Conservation (phyloP, 129 eudicot genomes). For the Daucus carota region DH1_v3.0 NC_030384.2:42565501-42566000, state of each 20-base stretch:
- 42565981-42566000: too few relatives aligned
- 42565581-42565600: not conserved
- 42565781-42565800: constrained; percentile 75
- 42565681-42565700: constrained; percentile 40
- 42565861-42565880: not conserved
- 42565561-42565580: not conserved
- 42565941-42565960: constrained; percentile 47
- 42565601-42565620: not conserved
- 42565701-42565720: constrained; percentile 67
- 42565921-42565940: constrained; percentile 92
- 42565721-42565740: constrained; percentile 71
- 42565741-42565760: constrained; percentile 75
- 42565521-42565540: not conserved
- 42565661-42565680: not conserved
- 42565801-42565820: constrained; percentile 81
- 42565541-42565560: too few relatives aligned
- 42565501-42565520: not conserved
- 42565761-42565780: constrained; percentile 99
- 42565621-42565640: too few relatives aligned
- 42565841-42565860: not conserved
- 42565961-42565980: too few relatives aligned
- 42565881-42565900: constrained; percentile 58
- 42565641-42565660: too few relatives aligned
- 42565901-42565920: constrained; percentile 88
- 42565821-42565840: constrained; percentile 4